Evolutionary conservation across 1,139 yeast genomes (phyloP).

Genomic region (Zygotorulaspora mrakii): DNA sequence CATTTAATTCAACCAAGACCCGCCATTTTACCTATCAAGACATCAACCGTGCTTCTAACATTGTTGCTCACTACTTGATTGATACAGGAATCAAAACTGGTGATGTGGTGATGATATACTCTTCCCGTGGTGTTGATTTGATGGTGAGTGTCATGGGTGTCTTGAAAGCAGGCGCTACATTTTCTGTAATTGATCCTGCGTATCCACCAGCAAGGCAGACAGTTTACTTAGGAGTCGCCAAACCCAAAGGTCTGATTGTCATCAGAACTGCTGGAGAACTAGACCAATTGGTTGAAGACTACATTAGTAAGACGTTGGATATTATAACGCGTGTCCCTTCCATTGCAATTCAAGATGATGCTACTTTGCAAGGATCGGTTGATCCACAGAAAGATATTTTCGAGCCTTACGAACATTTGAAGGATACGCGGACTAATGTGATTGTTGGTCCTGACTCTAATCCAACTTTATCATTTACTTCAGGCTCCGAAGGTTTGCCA

Average conservation of each 20-base stretch:
- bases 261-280: conserved; percentile 85
- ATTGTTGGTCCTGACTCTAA: conserved; percentile 95
- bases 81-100: conserved; percentile 80
- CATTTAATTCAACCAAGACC: conserved; percentile 52
- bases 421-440: conserved; percentile 71
- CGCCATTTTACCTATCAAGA: conserved; percentile 78
- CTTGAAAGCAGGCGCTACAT: conserved; percentile 96
- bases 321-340: conserved; percentile 74
- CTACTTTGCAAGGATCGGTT: conserved; percentile 62
- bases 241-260: conserved; percentile 86
- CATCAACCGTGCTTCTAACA: conserved; percentile 89
- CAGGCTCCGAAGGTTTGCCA: conserved; percentile 97
- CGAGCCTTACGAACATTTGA: conserved; percentile 43
- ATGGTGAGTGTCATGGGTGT: conserved; percentile 98
- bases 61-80: conserved; percentile 84
- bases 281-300: conserved; percentile 71
- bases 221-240: conserved; percentile 85
- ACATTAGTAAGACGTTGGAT: conserved; percentile 64
- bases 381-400: conserved; percentile 48
- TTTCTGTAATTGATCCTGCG: conserved; percentile 97
- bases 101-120: conserved; percentile 95
- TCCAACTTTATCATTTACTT: conserved; percentile 95
- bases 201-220: conserved; percentile 98
- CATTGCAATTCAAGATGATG: conserved; percentile 71
- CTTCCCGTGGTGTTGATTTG: conserved; percentile 94